Evolutionary conservation across 192 early-diverging fungal genomes (phyloP).

Genomic region (Coemansia sp.): DNA sequence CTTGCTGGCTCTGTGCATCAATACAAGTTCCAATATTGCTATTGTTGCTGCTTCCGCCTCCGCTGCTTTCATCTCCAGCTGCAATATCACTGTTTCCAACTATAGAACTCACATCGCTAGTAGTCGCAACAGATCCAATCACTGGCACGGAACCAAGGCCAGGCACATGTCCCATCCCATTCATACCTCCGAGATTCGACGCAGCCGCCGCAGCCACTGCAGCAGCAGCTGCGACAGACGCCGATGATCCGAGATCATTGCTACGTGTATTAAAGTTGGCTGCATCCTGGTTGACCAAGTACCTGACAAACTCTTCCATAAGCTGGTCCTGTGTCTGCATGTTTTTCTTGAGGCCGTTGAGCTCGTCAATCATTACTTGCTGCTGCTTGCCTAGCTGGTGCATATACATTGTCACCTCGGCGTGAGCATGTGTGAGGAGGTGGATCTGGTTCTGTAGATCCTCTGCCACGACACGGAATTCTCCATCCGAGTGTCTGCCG

Average conservation of each 20-base stretch:
- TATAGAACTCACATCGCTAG: conserved; percentile 10
- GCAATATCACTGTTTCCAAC: conserved; percentile 10
- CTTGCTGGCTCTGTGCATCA: conserved; percentile 25
- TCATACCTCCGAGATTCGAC: conserved; percentile 23
- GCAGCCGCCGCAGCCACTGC: conserved; percentile 33
- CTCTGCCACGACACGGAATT: conserved; percentile 40
- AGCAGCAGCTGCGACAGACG: conserved; percentile 21
- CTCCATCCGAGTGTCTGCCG: conserved; percentile 32
- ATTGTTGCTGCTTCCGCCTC: conserved; percentile 8
- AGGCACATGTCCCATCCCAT: conserved; percentile 21
- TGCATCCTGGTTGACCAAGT: conserved; percentile 48
- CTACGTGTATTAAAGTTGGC: conserved; percentile 16
- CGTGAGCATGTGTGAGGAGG: conserved; percentile 48
- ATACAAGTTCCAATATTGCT: conserved; percentile 8
- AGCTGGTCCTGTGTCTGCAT: conserved; percentile 53
- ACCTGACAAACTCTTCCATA: conserved; percentile 52
- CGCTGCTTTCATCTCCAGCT: conserved; percentile 13
- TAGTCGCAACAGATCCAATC: conserved; percentile 12
- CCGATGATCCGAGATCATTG: conserved; percentile 21
- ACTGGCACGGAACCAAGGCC: conserved; percentile 16
- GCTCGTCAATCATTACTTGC: conserved; percentile 49
- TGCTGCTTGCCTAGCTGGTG: conserved; percentile 52
- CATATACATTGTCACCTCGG: conserved; percentile 53
- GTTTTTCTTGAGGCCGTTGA: conserved; percentile 51
- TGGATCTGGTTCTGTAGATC: conserved; percentile 51